phyloP scores from a whole-genome alignment of 306 rosid genomes.

The Abrus precatorius region DNA sequence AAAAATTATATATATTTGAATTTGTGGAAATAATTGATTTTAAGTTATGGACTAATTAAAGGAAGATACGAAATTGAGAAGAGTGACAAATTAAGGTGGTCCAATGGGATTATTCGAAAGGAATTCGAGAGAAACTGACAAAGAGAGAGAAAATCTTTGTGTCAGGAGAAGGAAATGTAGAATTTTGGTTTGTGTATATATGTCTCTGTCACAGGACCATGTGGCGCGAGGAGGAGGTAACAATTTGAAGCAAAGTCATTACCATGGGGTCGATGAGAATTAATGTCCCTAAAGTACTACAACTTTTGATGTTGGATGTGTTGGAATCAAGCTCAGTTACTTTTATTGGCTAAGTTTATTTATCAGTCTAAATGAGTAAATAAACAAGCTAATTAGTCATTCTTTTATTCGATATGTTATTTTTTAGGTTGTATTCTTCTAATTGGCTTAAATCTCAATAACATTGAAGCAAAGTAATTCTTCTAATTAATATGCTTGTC shows the following conservation, averaged over 20 bases:
- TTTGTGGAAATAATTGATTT: background rate
- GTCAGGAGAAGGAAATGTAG: slow-evolving; percentile 27
- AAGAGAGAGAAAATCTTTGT: slow-evolving; percentile 22
- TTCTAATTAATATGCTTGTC: background rate
- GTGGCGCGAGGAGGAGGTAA: slow-evolving; percentile 48
- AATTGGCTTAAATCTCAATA: too few relatives aligned
- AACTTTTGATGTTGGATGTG: slow-evolving; percentile 37
- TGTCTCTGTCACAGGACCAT: slow-evolving; percentile 50
- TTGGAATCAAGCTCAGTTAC: slow-evolving; percentile 18
- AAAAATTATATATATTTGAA: background rate
- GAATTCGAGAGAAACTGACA: slow-evolving; percentile 41
- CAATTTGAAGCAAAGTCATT: slow-evolving; percentile 44
- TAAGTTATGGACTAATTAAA: background rate
- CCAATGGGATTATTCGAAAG: slow-evolving; percentile 24
- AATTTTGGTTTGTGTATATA: slow-evolving; percentile 27
- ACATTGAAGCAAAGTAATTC: background rate
- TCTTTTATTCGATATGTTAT: background rate
- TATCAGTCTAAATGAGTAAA: background rate
- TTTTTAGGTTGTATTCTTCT: too few relatives aligned
- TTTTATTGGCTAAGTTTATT: slow-evolving; percentile 5
- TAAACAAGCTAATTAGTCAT: background rate
- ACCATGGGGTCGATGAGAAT: slow-evolving; percentile 39
- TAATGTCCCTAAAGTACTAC: slow-evolving; percentile 58
- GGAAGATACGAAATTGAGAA: background rate
- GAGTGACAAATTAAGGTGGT: background rate